Percentiles rank a stretch among this genome's conserved stretches.
These are phyloP conservation scores for Xylaria sp. DNA, from an alignment of 2,329 filamentous ascomycete species.

Conservation along the genomic window DNA sequence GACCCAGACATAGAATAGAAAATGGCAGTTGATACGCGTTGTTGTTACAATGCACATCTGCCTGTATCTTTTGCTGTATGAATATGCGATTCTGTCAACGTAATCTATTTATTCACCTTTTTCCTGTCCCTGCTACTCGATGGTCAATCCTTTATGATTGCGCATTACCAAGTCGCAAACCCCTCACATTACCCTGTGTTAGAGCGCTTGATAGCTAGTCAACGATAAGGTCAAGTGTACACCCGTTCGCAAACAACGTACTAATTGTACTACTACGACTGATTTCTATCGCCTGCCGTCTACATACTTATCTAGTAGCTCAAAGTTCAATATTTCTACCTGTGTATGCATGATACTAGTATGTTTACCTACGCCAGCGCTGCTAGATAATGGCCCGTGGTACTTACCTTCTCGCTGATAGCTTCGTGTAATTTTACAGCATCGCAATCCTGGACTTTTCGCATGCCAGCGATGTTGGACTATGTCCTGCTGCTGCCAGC, in stretches of 20 bases:
- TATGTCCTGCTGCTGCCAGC: background rate
- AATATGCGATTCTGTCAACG: background rate
- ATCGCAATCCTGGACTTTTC: no score
- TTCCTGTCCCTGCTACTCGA: background rate
- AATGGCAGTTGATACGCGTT: conserved; percentile 20
- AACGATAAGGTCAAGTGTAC: background rate
- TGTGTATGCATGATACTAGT: conserved; percentile 4
- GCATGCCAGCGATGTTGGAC: no score
- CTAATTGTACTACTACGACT: background rate
- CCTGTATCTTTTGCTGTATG: background rate
- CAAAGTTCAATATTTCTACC: background rate
- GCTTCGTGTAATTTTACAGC: background rate
- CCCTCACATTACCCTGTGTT: no score
- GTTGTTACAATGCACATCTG: background rate
- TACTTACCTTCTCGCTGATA: background rate
- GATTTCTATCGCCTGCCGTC: background rate
- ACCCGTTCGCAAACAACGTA: background rate
- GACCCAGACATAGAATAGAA: conserved; percentile 1
- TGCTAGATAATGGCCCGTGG: background rate
- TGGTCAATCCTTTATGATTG: background rate
- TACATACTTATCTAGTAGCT: background rate
- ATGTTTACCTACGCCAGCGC: background rate
- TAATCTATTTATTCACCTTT: background rate
- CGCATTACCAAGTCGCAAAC: background rate
- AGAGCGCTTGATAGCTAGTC: background rate